Percentiles rank a stretch among this genome's conserved stretches.
phyloP scores from a whole-genome alignment of 495 filamentous ascomycete species.

The Staphylotrichum longicolle region DNA sequence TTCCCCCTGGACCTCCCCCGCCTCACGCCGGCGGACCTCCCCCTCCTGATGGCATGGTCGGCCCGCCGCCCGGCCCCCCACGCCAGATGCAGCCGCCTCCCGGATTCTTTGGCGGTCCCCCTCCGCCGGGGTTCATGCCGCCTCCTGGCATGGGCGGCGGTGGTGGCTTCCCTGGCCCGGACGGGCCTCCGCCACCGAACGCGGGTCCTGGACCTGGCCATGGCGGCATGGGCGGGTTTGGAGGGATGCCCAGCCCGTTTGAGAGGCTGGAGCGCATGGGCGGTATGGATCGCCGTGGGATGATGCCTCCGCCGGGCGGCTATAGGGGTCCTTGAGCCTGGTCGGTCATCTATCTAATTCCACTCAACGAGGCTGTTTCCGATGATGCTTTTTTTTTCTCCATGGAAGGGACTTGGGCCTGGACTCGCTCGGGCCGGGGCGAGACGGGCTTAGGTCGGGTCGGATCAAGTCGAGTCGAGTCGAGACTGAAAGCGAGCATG shows the following conservation, averaged over 20 bases:
- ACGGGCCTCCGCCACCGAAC: constrained; percentile 29
- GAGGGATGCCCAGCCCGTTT: constrained; percentile 17
- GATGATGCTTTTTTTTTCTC: too few species aligned
- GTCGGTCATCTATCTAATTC: too few species aligned
- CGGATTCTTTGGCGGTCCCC: constrained; percentile 47
- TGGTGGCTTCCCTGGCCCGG: constrained; percentile 44
- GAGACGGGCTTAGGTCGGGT: too few species aligned
- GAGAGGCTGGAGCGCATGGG: constrained; percentile 17
- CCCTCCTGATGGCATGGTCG: constrained; percentile 45
- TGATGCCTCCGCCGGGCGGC: constrained; percentile 18
- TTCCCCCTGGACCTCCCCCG: constrained; percentile 29
- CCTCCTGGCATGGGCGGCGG: constrained; percentile 45
- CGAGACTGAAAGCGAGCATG: not conserved
- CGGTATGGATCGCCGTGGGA: constrained; percentile 20
- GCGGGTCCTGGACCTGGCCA: constrained; percentile 15
- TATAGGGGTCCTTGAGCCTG: constrained; percentile 12
- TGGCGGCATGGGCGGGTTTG: constrained; percentile 10
- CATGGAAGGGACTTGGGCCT: too few species aligned
- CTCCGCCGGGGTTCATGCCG: constrained; percentile 44
- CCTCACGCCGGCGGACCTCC: constrained; percentile 34
- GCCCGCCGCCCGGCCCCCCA: constrained; percentile 34
- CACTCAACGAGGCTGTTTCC: too few species aligned
- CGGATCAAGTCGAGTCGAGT: too few species aligned
- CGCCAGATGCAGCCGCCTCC: constrained; percentile 48
- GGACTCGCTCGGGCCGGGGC: too few species aligned